A percentile compares a stretch with the other conserved stretches of the same genome.
phyloP scores from a whole-genome alignment of 495 filamentous ascomycete genomes.

The Daldinia vernicosa region DNA sequence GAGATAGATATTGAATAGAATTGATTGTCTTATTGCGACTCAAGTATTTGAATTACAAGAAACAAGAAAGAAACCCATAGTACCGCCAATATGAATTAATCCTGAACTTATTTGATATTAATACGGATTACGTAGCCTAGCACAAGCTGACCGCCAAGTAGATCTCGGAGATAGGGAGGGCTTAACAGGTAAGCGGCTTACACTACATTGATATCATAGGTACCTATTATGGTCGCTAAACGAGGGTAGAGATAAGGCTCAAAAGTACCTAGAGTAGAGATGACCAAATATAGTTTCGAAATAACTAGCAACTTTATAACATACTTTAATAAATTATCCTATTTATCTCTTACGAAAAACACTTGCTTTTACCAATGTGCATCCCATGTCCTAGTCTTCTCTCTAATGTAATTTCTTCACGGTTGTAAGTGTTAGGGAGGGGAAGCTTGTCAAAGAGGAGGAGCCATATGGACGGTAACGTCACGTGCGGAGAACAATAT shows the following conservation, averaged over 20 bases:
- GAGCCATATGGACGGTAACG: conserved; percentile 1
- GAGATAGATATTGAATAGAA: neutral
- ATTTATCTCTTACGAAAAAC: neutral
- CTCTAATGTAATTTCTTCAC: neutral
- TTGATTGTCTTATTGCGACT: neutral
- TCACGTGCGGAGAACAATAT: neutral
- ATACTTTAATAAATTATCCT: neutral
- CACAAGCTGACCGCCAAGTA: neutral
- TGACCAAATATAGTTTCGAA: neutral
- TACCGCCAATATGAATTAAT: too few species aligned
- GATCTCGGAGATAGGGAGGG: neutral
- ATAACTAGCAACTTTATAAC: neutral
- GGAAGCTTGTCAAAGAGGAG: neutral
- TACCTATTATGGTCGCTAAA: too few species aligned
- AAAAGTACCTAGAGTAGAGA: neutral
- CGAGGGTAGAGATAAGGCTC: neutral
- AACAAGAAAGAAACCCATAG: too few species aligned
- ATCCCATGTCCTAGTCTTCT: neutral
- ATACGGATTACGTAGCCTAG: too few species aligned
- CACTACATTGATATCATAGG: neutral
- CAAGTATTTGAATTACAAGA: too few species aligned
- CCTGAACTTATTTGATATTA: too few species aligned
- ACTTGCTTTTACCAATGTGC: neutral
- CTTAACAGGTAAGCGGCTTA: neutral
- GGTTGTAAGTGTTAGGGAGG: neutral